phyloP scores from a whole-genome alignment of 2,329 filamentous ascomycete genomes.

The Fusarium phyllophilum region DNA sequence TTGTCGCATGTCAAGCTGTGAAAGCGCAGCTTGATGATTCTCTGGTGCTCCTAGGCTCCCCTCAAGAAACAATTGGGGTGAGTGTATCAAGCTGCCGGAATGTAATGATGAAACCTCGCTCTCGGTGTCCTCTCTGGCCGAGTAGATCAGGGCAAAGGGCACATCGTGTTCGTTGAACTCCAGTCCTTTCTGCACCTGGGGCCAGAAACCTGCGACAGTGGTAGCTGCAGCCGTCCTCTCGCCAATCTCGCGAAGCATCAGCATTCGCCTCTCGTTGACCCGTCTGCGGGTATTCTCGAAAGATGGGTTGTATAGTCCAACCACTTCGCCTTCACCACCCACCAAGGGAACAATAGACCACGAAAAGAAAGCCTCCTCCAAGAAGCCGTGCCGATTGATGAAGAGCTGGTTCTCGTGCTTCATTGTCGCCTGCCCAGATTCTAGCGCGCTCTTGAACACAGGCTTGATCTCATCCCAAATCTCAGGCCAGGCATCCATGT shows the following conservation, averaged over 20 bases:
- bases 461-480: slow-evolving; percentile 78
- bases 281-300: slow-evolving; percentile 85
- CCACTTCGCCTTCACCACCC: slow-evolving; percentile 76
- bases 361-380: slow-evolving; percentile 85
- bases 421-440: slow-evolving; percentile 82
- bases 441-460: slow-evolving; percentile 73
- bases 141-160: slow-evolving; percentile 82
- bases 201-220: slow-evolving; percentile 79
- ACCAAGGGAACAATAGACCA: slow-evolving; percentile 85
- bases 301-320: slow-evolving; percentile 81
- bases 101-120: slow-evolving; percentile 78
- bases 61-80: slow-evolving; percentile 75
- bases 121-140: slow-evolving; percentile 75
- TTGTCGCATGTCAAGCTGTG: slow-evolving; percentile 73
- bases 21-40: slow-evolving; percentile 69
- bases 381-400: slow-evolving; percentile 72
- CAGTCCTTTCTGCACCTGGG: slow-evolving; percentile 73
- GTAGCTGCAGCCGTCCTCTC: slow-evolving; percentile 78
- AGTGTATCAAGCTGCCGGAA: slow-evolving; percentile 70
- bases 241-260: slow-evolving; percentile 80
- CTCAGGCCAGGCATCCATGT: slow-evolving; percentile 75
- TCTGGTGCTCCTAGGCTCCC: slow-evolving; percentile 75
- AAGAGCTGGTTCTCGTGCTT: slow-evolving; percentile 85
- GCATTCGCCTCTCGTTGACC: slow-evolving; percentile 82
- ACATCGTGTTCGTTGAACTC: slow-evolving; percentile 80